Base-by-base conservation (phyloP, 2,329 filamentous ascomycete species). In the Botrytis cinerea region DNA sequence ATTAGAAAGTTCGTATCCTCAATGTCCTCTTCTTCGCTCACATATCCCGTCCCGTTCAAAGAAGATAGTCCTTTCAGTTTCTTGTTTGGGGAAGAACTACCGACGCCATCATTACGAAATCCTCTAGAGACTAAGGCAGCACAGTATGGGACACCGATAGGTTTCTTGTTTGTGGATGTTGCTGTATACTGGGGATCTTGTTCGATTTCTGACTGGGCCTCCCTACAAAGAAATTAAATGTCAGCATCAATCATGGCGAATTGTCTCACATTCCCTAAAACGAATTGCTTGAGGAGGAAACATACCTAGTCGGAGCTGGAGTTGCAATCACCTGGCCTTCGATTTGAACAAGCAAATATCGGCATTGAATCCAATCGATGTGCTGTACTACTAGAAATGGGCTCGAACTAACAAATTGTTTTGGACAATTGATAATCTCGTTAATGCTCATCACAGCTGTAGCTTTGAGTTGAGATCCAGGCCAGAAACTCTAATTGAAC, bases 341-440 rank as follows among this genome's bases (percentile, higher is more conserved):
- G 22, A 74, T 67, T 73, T 78, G 75, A n/a, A 93, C 89, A 77
- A 97, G 93, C 2, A 98, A 85, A 81, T 97, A 97, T 61, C 94
- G 88, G 40, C 93, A 94, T 79, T 97, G 94, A 74, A 97, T 94
- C 95, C 95, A 98, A 78, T 97, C 91, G 16, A 92, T 83, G 62
- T 94, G 85, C 40, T 87, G 81, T 1, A 97, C 90, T 14, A 97
- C 95, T 64, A 93, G 90, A 82, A 90, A 89, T 0, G 91, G 91
- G 0, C 0, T 76, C 0, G 14, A 78, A 75, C 84, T 86, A 8
- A 86, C 81, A 78, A 93, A 97, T 62, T 91, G 79, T 0, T 81
- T 69, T 0, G 93, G 90, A 0, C 86, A 85, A 79, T 97, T 97
- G 78, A 97, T 89, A 62, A 98, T 90, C 80, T 98, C 95, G 78